These are phyloP conservation scores for Hymenoscyphus fructigenus DNA, from an alignment of 2,329 filamentous ascomycete genomes.

Conservation along the genomic window DNA sequence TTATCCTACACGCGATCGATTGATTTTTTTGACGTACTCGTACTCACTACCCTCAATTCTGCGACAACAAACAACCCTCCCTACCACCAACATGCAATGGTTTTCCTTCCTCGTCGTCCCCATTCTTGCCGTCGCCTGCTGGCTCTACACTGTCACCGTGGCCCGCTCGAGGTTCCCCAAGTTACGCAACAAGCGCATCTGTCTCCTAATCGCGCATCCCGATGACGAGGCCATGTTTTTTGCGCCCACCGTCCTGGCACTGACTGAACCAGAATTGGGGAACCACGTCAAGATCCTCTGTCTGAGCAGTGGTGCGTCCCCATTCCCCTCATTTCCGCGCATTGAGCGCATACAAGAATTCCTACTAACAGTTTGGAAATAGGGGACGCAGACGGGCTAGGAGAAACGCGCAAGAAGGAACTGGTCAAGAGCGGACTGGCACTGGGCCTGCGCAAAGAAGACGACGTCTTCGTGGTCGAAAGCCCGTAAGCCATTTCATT, in stretches of 20 bases:
- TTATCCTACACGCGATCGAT: constrained; percentile 3
- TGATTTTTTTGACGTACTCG: neutral
- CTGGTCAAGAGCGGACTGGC: constrained; percentile 75
- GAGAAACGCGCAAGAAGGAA: constrained; percentile 78
- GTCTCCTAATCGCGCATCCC: constrained; percentile 91
- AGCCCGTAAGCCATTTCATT: constrained; percentile 56
- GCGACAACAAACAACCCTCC: neutral
- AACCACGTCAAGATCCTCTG: constrained; percentile 96
- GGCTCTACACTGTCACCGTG: constrained; percentile 39
- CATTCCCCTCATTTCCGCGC: neutral
- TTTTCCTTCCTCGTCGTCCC: constrained; percentile 35
- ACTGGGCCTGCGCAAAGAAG: constrained; percentile 70
- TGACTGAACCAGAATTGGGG: constrained; percentile 74
- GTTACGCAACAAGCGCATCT: constrained; percentile 80
- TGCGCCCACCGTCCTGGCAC: constrained; percentile 79
- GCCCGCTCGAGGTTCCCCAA: constrained; percentile 56
- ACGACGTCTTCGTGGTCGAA: constrained; percentile 85
- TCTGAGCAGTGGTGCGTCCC: constrained; percentile 70
- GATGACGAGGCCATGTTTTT: constrained; percentile 99
- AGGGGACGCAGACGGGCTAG: constrained; percentile 86
- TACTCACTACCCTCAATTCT: neutral
- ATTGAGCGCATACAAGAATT: neutral
- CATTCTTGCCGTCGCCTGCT: constrained; percentile 40
- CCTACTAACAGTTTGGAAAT: constrained; percentile 10
- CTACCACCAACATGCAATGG: constrained; percentile 31